A percentile compares a stretch with the other conserved stretches of the same genome.
Evolutionary conservation across 2,329 filamentous ascomycete species (phyloP).

Genomic region (Pleoardoris graminearum): DNA sequence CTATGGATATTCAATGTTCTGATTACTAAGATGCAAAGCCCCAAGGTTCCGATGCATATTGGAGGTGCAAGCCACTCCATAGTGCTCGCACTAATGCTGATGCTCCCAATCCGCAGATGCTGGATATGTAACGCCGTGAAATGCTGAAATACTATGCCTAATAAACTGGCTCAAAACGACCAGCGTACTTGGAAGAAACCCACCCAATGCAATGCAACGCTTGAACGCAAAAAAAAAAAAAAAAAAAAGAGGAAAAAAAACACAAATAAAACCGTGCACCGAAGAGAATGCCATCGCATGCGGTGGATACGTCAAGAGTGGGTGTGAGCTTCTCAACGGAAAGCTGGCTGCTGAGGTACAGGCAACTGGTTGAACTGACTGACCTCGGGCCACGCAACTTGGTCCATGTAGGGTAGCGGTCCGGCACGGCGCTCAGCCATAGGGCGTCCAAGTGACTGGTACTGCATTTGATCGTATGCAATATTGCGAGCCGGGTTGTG

Average conservation of each 20-base stretch:
- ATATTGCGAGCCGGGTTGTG: constrained; percentile 56
- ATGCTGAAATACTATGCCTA: constrained; percentile 24
- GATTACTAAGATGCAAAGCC: constrained; percentile 1
- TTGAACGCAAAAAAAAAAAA: constrained; percentile 38
- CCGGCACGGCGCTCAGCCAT: constrained; percentile 51
- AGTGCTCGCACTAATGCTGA: not conserved
- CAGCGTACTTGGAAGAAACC: constrained; percentile 20
- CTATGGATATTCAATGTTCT: not conserved
- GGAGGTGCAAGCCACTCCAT: not conserved
- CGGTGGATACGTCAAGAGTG: constrained; percentile 4
- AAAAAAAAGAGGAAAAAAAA: constrained; percentile 11
- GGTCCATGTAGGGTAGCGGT: constrained; percentile 50
- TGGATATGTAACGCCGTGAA: constrained; percentile 3
- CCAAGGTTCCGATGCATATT: not conserved
- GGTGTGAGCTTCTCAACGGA: constrained; percentile 26
- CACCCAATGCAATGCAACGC: constrained; percentile 42
- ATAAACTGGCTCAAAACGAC: constrained; percentile 17
- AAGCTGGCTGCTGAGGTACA: constrained; percentile 42
- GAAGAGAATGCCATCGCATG: not conserved
- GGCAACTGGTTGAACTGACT: constrained; percentile 47
- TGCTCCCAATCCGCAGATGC: not conserved
- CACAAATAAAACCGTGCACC: constrained; percentile 3
- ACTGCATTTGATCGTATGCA: constrained; percentile 55
- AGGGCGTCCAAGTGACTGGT: constrained; percentile 53
- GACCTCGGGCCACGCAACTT: constrained; percentile 42